Evolutionary conservation across 2,329 filamentous ascomycete species (phyloP), one percentile per base, ranked within the genome.

Genomic region (Trichoderma atroviride): DNA sequence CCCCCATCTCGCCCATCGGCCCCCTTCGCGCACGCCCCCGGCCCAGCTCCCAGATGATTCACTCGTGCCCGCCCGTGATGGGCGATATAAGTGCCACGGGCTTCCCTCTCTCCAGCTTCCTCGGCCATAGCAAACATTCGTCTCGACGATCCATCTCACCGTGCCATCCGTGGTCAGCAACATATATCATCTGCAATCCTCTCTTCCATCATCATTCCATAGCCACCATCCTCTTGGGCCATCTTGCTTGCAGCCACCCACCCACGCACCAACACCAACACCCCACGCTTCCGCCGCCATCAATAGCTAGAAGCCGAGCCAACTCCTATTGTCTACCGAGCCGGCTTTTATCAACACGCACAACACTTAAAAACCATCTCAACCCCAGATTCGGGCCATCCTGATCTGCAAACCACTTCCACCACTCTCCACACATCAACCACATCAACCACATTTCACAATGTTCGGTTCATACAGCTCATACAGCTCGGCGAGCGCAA

Each of bases 401-500:
- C 19, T 62, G 24, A 52, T 62, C 40, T 52, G 11, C 43, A 50
- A 52, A 47, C 16, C 47, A 27, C 24, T 35, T 35, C 11, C 14
- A 24, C n/a, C 37, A 16, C 5, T 31, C 53, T 58, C 35, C 31
- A 68, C n/a, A n/a, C n/a, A n/a, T n/a, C n/a, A n/a, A n/a, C n/a
- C 24, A 56, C 52, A 31, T 31, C 29, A 69, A 29, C n/a, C 56
- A 68, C 57, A 61, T 53, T 19, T 31, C 68, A 68, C 35, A 76
- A 86, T 86, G 84, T 85, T 82, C 79, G 81, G 82, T 74, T 80
- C 84, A 71, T 85, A 83, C 77, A 81, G 83, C 64, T 84, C 83
- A 68, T 85, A 84, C 77, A 84, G 83, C 81, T 83, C 82, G 72
- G 80, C 84, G 79, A 79, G 80, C 78, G 76, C 79, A 72, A 73